A percentile compares a stretch with the other conserved stretches of the same genome.
Conservation (phyloP, 73 alveolate species). For the Paramecium biaurelia region DNA sequence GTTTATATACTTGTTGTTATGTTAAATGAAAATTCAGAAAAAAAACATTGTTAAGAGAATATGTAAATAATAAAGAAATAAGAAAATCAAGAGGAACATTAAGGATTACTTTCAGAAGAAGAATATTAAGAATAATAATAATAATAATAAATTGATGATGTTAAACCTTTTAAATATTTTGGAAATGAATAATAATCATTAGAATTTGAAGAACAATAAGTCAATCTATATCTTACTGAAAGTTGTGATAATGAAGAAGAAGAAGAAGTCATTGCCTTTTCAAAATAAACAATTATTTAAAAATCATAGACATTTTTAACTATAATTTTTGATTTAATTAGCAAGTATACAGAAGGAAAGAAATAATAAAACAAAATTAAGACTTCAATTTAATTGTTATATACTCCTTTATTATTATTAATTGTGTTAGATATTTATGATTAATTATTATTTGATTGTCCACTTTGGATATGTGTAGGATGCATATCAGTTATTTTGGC, state of each 20-base stretch:
- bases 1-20: background rate
- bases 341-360: background rate
- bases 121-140: background rate
- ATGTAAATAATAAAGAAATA: background rate
- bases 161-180: background rate
- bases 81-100: background rate
- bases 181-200: background rate
- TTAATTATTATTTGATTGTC: background rate
- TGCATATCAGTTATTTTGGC: background rate
- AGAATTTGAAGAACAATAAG: background rate
- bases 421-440: background rate
- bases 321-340: background rate
- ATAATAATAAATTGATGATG: background rate
- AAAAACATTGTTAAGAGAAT: background rate
- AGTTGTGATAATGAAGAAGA: background rate
- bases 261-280: background rate
- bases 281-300: background rate
- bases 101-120: background rate
- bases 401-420: background rate
- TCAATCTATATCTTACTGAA: background rate
- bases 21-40: constrained; percentile 11
- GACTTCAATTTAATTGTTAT: background rate
- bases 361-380: background rate
- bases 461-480: background rate
- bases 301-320: background rate